Base-by-base conservation (phyloP, 768 basidiomycete species). In the Suillus decipiens region DNA sequence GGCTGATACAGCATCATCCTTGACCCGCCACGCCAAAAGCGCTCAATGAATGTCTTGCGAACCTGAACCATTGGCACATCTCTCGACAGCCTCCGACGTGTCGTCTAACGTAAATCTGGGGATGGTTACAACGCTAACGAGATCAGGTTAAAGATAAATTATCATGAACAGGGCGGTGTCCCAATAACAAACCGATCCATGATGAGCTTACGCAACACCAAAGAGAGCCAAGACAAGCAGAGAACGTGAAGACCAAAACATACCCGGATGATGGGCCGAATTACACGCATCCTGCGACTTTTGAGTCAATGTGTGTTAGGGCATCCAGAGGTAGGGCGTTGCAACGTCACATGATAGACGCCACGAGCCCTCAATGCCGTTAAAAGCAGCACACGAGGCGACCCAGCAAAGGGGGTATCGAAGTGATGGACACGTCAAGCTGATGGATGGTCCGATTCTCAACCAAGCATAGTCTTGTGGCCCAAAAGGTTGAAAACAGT, bases 21-120 rank as follows among this genome's bases (percentile, higher is more conserved):
- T 57, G 10, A 57, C 56, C 56, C 56, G 56, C 24, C 17, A 9
- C 4, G 31, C 50, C 2, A 28, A 28, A 31, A 11, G 39, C 56
- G 56, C 56, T 41, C 56, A 57, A 57, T 41, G 31, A n/a, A 39
- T 28, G 36, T 36, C 36, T 17, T 56, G 5, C 14, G 55, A 31
- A 31, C 56, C 39, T 57, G 56, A 31, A 55, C 34, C 34, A 56
- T 56, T 56, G 39, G 28, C 55, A 56, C 55, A 36, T 36, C 34
- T 5, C 5, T 56, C 55, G 36, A 56, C 55, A 56, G 36, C 15
- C 24, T 9, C 19, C 39, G 39, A 57, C 56, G 24, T 57, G 41
- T 57, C 39, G 56, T 19, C 6, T 57, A 41, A 57, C 56, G 56
- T 57, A 57, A 55, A 57, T 28, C 56, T 57, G 56, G 56, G 28